phyloP scores from a whole-genome alignment of 768 basidiomycete genomes.

The Trametes cubensis region DNA sequence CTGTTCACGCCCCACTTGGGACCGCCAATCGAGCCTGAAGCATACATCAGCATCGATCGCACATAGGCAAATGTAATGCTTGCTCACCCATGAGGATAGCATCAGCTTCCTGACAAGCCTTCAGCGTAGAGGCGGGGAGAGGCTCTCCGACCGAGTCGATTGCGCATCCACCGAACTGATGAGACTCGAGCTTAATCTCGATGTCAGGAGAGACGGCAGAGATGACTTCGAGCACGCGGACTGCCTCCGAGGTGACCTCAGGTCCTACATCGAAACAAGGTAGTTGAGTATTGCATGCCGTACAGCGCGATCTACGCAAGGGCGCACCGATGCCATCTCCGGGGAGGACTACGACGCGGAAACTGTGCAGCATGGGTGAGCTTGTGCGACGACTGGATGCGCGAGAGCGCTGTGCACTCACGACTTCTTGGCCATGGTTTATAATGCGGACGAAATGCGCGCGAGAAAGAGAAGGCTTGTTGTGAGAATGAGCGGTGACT shows the following conservation, averaged over 20 bases:
- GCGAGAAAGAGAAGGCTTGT: neutral
- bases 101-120: constrained; percentile 91
- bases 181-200: constrained; percentile 71
- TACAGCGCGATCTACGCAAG: neutral
- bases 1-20: constrained; percentile 96
- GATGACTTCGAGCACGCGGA: constrained; percentile 77
- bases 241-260: constrained; percentile 85
- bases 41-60: neutral
- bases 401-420: constrained; percentile 20
- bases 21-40: constrained; percentile 91
- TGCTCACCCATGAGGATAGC: constrained; percentile 90
- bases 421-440: constrained; percentile 32
- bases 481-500: constrained; percentile 9
- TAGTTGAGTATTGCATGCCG: neutral
- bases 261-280: constrained; percentile 60
- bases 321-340: constrained; percentile 93
- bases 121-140: constrained; percentile 79
- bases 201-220: constrained; percentile 63
- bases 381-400: constrained; percentile 1
- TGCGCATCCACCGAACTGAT: constrained; percentile 89
- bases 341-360: constrained; percentile 85
- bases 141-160: constrained; percentile 89
- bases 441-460: neutral
- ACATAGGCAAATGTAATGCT: neutral
- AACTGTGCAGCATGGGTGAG: constrained; percentile 48